These are phyloP conservation scores for Hortaea sp. DNA, from an alignment of 2,329 filamentous ascomycete genomes.

Conservation along the genomic window DNA sequence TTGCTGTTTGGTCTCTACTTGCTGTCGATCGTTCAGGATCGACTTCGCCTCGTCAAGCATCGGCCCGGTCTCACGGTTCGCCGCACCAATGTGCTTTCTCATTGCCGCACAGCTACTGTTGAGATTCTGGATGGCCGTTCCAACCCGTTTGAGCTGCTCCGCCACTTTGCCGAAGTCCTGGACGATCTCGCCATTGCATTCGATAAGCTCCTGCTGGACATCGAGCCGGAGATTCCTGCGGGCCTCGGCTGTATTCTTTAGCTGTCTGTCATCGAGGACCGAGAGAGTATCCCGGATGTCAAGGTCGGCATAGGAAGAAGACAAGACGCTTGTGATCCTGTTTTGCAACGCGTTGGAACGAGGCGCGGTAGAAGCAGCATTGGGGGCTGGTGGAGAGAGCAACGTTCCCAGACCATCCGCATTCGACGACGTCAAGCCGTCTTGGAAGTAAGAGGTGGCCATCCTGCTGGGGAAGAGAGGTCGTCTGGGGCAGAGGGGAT, in stretches of 20 bases:
- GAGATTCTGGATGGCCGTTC: conserved; percentile 63
- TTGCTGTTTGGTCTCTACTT: conserved; percentile 70
- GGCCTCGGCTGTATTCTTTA: conserved; percentile 66
- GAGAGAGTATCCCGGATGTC: conserved; percentile 80
- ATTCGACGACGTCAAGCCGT: not conserved
- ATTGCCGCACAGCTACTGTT: conserved; percentile 75
- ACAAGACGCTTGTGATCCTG: conserved; percentile 76
- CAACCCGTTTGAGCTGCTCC: conserved; percentile 83
- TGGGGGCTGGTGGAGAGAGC: conserved; percentile 1
- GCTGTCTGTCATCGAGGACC: conserved; percentile 61
- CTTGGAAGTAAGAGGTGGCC: conserved; percentile 2
- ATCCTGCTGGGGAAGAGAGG: not conserved
- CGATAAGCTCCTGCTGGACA: conserved; percentile 83
- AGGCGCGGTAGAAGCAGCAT: conserved; percentile 7
- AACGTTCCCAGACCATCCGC: not conserved
- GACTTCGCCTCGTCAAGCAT: conserved; percentile 67
- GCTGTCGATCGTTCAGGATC: conserved; percentile 61
- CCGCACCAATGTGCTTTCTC: conserved; percentile 64
- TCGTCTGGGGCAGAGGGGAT: too few species aligned
- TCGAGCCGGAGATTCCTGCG: conserved; percentile 71
- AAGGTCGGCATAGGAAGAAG: conserved; percentile 82
- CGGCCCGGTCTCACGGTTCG: conserved; percentile 62
- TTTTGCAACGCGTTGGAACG: conserved; percentile 61
- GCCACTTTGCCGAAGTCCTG: conserved; percentile 81
- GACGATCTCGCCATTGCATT: conserved; percentile 83